Percentiles rank a stretch among this genome's conserved stretches.
These are phyloP conservation scores for Mycocentrospora acerina DNA, from an alignment of 2,329 filamentous ascomycete genomes.

Conservation along the genomic window DNA sequence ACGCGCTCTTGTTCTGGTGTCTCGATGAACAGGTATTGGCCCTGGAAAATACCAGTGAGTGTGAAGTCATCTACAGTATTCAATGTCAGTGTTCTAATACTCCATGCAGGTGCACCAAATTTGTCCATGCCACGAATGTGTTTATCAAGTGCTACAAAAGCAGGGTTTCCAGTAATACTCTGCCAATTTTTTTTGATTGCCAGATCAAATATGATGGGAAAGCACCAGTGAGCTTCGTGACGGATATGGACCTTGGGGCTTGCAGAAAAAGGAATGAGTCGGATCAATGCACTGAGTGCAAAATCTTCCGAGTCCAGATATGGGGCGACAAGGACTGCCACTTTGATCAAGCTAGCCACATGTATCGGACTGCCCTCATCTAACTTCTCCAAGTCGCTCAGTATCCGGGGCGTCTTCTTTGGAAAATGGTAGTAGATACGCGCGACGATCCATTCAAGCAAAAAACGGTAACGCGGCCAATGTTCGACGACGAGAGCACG, in stretches of 20 bases:
- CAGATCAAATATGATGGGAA: conserved; percentile 48
- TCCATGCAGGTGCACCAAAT: conserved; percentile 44
- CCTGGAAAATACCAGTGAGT: conserved; percentile 48
- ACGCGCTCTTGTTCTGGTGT: conserved; percentile 43
- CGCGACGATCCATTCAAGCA: conserved; percentile 52
- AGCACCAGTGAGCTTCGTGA: conserved; percentile 55
- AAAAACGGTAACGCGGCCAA: conserved; percentile 49
- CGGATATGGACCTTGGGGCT: conserved; percentile 56
- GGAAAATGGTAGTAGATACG: conserved; percentile 44
- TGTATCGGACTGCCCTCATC: conserved; percentile 52
- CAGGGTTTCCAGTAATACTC: conserved; percentile 41
- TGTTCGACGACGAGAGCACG: conserved; percentile 48
- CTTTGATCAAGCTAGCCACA: conserved; percentile 50
- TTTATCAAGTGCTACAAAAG: conserved; percentile 45
- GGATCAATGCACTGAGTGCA: conserved; percentile 41
- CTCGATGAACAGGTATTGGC: conserved; percentile 48
- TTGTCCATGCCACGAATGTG: conserved; percentile 49
- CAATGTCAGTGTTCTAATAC: conserved; percentile 40
- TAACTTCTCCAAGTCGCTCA: conserved; percentile 40
- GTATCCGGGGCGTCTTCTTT: conserved; percentile 32
- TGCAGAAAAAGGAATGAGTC: conserved; percentile 47
- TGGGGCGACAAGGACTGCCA: conserved; percentile 47
- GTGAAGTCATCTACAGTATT: conserved; percentile 48
- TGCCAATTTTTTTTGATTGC: conserved; percentile 41
- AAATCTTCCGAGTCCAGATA: conserved; percentile 43